A percentile compares a stretch with the other conserved stretches of the same genome.
phyloP scores from a whole-genome alignment of 495 filamentous ascomycete species.

The Bathelium albidoporum region DNA sequence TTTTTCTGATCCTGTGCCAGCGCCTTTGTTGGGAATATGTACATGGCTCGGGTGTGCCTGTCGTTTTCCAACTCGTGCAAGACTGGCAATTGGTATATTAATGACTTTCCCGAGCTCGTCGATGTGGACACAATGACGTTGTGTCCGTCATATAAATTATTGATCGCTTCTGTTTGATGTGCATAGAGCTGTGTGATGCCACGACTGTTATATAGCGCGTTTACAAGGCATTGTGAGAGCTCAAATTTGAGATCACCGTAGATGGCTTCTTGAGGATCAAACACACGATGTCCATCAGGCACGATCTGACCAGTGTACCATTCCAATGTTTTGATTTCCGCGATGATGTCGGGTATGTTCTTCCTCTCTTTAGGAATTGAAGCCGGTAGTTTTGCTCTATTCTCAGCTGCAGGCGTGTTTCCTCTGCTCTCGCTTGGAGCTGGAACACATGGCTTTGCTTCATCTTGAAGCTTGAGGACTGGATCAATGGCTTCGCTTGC shows the following conservation, averaged over 20 bases:
- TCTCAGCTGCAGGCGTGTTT: conserved; percentile 37
- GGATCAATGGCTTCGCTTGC: conserved; percentile 56
- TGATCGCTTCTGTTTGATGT: conserved; percentile 93
- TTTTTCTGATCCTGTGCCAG: conserved; percentile 90
- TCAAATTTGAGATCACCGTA: conserved; percentile 80
- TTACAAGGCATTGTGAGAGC: conserved; percentile 82
- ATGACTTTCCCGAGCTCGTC: conserved; percentile 89
- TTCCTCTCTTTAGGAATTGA: conserved; percentile 77
- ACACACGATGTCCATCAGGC: conserved; percentile 84
- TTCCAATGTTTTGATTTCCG: conserved; percentile 66
- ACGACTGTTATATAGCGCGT: conserved; percentile 84
- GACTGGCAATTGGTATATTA: conserved; percentile 95
- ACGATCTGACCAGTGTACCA: conserved; percentile 94
- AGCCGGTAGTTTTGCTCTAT: conserved; percentile 39
- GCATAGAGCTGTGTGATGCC: conserved; percentile 82
- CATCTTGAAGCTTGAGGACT: conserved; percentile 47
- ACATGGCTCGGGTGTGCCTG: conserved; percentile 71
- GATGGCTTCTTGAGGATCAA: conserved; percentile 73
- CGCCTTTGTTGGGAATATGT: conserved; percentile 97
- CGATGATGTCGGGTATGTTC: conserved; percentile 71
- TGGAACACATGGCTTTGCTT: conserved; percentile 40
- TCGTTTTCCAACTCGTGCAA: conserved; percentile 79
- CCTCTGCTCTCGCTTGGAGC: conserved; percentile 38
- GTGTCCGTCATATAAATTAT: conserved; percentile 68
- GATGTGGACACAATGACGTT: conserved; percentile 92